These are phyloP conservation scores for Rosa hybrid DNA, from an alignment of 331 rosid species.

Conservation along the genomic window DNA sequence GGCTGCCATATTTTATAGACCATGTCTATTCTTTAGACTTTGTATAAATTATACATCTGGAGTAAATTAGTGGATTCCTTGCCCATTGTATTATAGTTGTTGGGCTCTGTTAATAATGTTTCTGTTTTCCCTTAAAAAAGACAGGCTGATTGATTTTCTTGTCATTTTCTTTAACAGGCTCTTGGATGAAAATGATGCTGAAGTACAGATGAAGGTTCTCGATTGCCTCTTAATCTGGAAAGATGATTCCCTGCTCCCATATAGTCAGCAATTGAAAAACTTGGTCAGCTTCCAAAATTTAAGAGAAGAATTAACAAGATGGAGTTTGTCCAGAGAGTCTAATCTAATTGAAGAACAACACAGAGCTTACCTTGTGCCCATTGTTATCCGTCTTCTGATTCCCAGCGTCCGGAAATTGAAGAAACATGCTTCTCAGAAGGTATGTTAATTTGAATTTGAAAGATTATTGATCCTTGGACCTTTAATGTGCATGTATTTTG, in stretches of 20 bases:
- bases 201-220: conserved; percentile 76
- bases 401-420: conserved; percentile 87
- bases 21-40: not conserved
- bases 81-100: not conserved
- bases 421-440: conserved; percentile 88
- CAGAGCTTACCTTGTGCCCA: conserved; percentile 66
- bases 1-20: not conserved
- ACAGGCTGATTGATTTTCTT: conserved; percentile 4
- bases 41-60: not conserved
- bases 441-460: conserved; percentile 25
- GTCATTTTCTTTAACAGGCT: conserved; percentile 56
- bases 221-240: conserved; percentile 82
- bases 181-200: conserved; percentile 87
- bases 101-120: not conserved
- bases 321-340: conserved; percentile 85
- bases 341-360: conserved; percentile 61
- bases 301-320: conserved; percentile 85
- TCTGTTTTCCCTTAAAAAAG: not conserved
- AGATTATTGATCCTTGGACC: not conserved
- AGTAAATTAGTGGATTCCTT: not conserved
- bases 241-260: conserved; percentile 67
- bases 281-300: conserved; percentile 54
- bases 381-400: conserved; percentile 78
- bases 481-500: not conserved
- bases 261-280: conserved; percentile 70